Evolutionary conservation across 345 rosid genomes (phyloP).

Genomic region (Populus nigra): DNA sequence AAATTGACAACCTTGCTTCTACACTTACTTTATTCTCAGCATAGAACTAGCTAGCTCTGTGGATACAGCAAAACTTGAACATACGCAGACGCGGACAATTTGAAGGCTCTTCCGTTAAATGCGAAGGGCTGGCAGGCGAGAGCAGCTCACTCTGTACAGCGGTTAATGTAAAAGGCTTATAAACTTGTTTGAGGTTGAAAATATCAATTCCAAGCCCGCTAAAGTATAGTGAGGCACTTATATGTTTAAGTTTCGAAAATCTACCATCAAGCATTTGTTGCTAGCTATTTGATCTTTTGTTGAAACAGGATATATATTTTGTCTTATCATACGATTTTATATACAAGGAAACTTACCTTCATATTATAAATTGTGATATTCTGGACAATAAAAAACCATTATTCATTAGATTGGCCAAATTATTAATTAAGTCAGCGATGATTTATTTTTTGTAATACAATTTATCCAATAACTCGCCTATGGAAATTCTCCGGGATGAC

Average conservation of each 20-base stretch:
- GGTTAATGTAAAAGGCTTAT: too few species aligned
- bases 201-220: too few species aligned
- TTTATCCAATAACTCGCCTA: neutral
- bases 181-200: too few species aligned
- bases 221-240: neutral
- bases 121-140: neutral
- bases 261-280: neutral
- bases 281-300: too few species aligned
- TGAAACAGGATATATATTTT: too few species aligned
- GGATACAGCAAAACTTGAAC: neutral
- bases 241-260: neutral
- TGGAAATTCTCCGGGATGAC: neutral
- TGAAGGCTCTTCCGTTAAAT: neutral
- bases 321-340: too few species aligned
- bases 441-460: too few species aligned
- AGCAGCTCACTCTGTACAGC: neutral
- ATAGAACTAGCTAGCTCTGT: neutral
- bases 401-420: neutral
- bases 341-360: too few species aligned
- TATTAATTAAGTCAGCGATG: neutral
- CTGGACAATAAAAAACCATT: too few species aligned
- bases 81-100: neutral
- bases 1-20: too few species aligned
- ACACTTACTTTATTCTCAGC: neutral
- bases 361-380: too few species aligned